Evolutionary conservation across 345 rosid species (phyloP).

Genomic region (Euphorbia tirucalli): DNA sequence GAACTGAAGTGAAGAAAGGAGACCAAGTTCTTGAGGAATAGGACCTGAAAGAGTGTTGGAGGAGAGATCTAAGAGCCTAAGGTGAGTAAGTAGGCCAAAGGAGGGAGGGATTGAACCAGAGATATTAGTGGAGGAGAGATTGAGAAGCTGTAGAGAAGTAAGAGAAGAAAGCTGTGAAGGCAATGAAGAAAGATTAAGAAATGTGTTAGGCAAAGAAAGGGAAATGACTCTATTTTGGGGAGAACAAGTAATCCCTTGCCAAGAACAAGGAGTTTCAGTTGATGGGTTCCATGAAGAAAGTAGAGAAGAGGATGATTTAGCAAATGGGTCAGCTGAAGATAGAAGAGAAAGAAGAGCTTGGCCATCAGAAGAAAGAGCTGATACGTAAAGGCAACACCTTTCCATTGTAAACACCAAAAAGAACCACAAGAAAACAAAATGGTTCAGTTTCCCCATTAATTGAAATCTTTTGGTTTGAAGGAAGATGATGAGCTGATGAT

Average conservation of each 20-base stretch:
- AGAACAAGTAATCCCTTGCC: slow-evolving; percentile 90
- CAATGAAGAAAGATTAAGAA: slow-evolving; percentile 79
- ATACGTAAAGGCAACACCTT: slow-evolving; percentile 20
- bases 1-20: slow-evolving; percentile 71
- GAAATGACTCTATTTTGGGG: slow-evolving; percentile 79
- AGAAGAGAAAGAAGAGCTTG: slow-evolving; percentile 65
- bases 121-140: slow-evolving; percentile 82
- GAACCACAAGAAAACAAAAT: slow-evolving; percentile 26
- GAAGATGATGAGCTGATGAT: background rate
- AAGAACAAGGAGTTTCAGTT: slow-evolving; percentile 75
- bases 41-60: slow-evolving; percentile 78
- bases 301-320: slow-evolving; percentile 46
- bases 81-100: slow-evolving; percentile 58
- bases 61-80: slow-evolving; percentile 86
- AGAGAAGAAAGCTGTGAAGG: slow-evolving; percentile 73
- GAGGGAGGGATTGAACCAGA: slow-evolving; percentile 87
- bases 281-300: slow-evolving; percentile 84
- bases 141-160: slow-evolving; percentile 78
- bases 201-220: slow-evolving; percentile 68
- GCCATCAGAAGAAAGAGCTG: slow-evolving; percentile 75
- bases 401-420: slow-evolving; percentile 34
- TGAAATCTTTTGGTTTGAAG: too few relatives aligned
- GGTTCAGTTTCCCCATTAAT: slow-evolving; percentile 38
- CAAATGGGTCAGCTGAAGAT: slow-evolving; percentile 45
- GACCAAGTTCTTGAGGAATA: slow-evolving; percentile 72